Base-by-base conservation (phyloP, 495 filamentous ascomycete genomes). In the Podospora australis region DNA sequence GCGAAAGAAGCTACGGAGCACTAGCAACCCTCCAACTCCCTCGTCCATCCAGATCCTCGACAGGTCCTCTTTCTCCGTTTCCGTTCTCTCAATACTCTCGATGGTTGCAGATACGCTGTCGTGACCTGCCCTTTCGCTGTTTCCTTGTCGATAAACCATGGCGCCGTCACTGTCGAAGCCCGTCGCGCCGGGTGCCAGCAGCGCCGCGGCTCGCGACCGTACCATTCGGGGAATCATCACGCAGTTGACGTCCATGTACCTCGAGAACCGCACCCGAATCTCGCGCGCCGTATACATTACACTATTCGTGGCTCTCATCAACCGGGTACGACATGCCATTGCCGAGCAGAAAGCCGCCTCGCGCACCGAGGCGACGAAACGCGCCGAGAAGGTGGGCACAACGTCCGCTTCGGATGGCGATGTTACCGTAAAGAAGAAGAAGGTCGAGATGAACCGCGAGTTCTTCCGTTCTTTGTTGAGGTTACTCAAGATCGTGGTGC, bases 371-470 rank as follows among this genome's bases (percentile, higher is more conserved):
- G 79, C 80, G 2, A 79, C 81, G 55, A 63, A 80, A 49, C 79
- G 79, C 23, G 71, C 71, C 50, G 74, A 74, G 14, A 71, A 74
- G 13, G 71, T 67, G 4, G 83, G 80, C 30, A 80, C 73, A 28
- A 73, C 72, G 8, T 68, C 78, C 21, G 68, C 59, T 32, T 68
- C 62, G 43, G 60, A 68, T 21, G 66, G 59, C 5, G 68, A 58
- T 11, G 56, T 62, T 1, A 50, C 46, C 19, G 57, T 67, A 55
- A 75, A 75, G 52, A 79, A 78, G 60, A 91, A 89, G 72, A 89
- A 87, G 69, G 88, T 95, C 14, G 92, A 94, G 70, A 70, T 98
- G 39, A 95, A 98, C 57, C 78, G 87, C 46, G 92, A 97, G 64
- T 98, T 98, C 74, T 94, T 98, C 71, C 81, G 81, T 60, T 87